Conservation (phyloP, 129 eudicot genomes). For the Rutidosis leptorrhynchoides region DNA sequence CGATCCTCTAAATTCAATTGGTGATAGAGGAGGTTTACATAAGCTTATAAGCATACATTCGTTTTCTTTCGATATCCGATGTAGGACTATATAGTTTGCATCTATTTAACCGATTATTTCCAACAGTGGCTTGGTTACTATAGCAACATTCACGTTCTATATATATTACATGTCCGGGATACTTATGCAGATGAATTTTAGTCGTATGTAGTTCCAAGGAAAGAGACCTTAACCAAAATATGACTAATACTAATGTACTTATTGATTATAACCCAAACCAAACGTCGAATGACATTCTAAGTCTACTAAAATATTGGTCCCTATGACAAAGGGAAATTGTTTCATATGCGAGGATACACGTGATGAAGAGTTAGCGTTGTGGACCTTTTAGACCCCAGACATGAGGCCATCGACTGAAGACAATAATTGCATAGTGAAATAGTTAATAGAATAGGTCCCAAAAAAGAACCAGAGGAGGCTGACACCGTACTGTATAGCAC, state of each 20-base stretch:
- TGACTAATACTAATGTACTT: neutral
- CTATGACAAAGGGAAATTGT: conserved; percentile 4
- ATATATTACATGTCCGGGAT: neutral
- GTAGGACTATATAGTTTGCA: neutral
- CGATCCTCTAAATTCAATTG: too few species aligned
- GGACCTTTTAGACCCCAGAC: conserved; percentile 20
- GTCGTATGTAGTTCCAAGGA: neutral
- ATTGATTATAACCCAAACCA: neutral
- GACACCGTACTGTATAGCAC: too few species aligned
- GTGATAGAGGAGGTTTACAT: too few species aligned
- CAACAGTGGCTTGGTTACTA: neutral
- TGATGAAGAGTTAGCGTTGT: conserved; percentile 21
- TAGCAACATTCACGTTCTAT: neutral
- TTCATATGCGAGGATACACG: conserved; percentile 5
- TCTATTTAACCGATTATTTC: too few species aligned
- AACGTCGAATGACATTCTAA: neutral
- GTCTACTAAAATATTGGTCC: conserved; percentile 12
- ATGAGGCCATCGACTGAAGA: neutral
- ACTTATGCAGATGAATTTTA: neutral
- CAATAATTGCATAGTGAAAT: neutral
- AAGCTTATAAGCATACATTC: too few species aligned
- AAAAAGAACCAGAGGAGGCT: neutral
- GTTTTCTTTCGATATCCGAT: too few species aligned
- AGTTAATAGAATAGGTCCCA: neutral
- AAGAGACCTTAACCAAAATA: conserved; percentile 7